phyloP scores from a whole-genome alignment of 2,329 filamentous ascomycete species.

The Zalaria obscura region DNA sequence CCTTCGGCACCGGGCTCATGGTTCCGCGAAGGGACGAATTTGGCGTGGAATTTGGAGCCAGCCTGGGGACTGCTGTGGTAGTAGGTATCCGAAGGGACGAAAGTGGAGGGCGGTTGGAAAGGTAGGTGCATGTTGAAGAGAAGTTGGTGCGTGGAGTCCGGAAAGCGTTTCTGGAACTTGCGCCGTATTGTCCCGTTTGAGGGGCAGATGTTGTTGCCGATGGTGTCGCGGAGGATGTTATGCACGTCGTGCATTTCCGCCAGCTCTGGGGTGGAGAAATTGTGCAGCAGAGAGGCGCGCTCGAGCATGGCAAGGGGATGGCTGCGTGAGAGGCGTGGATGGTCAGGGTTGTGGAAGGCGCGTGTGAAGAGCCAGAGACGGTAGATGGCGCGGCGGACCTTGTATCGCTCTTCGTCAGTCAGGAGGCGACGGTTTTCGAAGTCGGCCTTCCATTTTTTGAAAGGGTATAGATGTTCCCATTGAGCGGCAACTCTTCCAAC shows the following conservation, averaged over 20 bases:
- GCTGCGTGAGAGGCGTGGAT: constrained; percentile 36
- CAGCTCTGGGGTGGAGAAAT: constrained; percentile 41
- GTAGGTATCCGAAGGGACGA: constrained; percentile 5
- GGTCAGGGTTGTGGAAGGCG: constrained; percentile 40
- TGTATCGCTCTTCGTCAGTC: constrained; percentile 32
- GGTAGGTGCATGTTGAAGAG: constrained; percentile 40
- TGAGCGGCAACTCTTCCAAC: constrained; percentile 40
- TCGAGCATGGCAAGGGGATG: constrained; percentile 32
- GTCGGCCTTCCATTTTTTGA: constrained; percentile 48
- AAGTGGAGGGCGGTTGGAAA: constrained; percentile 21
- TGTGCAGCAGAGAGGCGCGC: constrained; percentile 42
- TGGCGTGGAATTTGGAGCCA: constrained; percentile 6
- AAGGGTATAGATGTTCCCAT: constrained; percentile 47
- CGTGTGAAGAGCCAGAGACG: constrained; percentile 45
- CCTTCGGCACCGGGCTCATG: constrained; percentile 38
- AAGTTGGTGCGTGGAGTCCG: constrained; percentile 33
- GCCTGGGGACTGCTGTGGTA: constrained; percentile 2
- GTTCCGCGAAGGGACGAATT: constrained; percentile 5
- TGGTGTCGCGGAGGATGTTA: constrained; percentile 38
- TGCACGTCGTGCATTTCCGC: constrained; percentile 47
- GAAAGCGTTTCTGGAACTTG: constrained; percentile 43
- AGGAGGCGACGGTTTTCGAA: constrained; percentile 41
- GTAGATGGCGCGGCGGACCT: constrained; percentile 43
- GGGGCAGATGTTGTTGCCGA: constrained; percentile 45
- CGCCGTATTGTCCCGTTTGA: constrained; percentile 45